These are phyloP conservation scores for Coffea eugenioides DNA, from an alignment of 257 asterid species.

Conservation along the genomic window DNA sequence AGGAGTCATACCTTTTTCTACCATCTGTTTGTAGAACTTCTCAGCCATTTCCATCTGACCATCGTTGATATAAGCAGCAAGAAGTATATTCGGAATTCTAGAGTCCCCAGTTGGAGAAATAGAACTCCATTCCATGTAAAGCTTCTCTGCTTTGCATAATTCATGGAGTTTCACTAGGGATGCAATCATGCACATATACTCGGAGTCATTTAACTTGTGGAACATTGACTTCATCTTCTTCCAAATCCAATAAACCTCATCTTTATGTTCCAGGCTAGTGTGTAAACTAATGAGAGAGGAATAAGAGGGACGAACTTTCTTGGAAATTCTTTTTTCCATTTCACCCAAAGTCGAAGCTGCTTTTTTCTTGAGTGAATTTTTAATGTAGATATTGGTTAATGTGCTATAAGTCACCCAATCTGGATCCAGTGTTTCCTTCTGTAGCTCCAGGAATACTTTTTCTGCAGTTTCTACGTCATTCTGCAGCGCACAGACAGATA, in stretches of 20 bases:
- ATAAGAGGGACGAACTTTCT: constrained; percentile 58
- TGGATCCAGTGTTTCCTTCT: constrained; percentile 64
- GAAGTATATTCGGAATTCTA: constrained; percentile 76
- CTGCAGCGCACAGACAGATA: constrained; percentile 66
- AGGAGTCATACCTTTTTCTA: constrained; percentile 44
- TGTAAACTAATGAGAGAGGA: constrained; percentile 82
- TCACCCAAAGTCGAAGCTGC: constrained; percentile 67
- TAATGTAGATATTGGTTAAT: constrained; percentile 71
- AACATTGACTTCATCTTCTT: constrained; percentile 65
- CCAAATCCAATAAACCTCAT: constrained; percentile 66
- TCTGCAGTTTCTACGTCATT: constrained; percentile 69
- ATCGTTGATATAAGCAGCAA: constrained; percentile 67
- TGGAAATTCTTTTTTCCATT: constrained; percentile 76
- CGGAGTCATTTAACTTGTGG: constrained; percentile 65
- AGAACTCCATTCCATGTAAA: constrained; percentile 83
- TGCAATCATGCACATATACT: constrained; percentile 73
- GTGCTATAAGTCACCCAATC: constrained; percentile 95
- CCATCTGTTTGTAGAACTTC: constrained; percentile 52
- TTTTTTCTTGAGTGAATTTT: constrained; percentile 62
- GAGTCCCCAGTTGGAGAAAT: constrained; percentile 72
- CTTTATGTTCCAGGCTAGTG: constrained; percentile 48
- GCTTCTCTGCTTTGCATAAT: constrained; percentile 61
- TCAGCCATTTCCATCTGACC: constrained; percentile 67
- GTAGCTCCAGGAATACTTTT: constrained; percentile 53
- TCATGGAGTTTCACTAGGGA: constrained; percentile 67